phyloP scores from a whole-genome alignment of 495 filamentous ascomycete genomes.

The Tuber melanosporum region DNA sequence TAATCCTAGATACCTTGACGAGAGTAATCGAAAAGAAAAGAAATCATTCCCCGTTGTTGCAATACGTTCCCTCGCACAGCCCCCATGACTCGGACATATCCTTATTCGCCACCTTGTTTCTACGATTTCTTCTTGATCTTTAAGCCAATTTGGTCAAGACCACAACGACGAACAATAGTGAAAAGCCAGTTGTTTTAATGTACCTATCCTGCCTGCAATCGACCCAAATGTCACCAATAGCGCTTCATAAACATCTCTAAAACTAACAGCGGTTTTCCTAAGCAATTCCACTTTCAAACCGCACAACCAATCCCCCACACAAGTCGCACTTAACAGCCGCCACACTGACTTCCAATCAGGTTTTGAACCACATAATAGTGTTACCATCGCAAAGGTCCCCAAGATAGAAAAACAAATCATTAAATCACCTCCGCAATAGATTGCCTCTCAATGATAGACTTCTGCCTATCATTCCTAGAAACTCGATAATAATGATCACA shows the following conservation, averaged over 20 bases:
- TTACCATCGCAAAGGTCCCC: neutral
- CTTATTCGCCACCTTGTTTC: neutral
- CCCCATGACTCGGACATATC: no score
- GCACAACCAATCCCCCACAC: neutral
- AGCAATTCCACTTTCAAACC: neutral
- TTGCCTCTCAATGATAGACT: constrained; percentile 68
- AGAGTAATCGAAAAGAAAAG: no score
- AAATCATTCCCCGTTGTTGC: no score
- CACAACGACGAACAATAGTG: neutral
- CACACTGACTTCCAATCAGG: neutral
- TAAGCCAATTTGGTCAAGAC: neutral
- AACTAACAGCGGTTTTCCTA: neutral
- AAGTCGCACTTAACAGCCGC: neutral
- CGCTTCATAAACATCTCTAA: neutral
- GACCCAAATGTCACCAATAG: neutral
- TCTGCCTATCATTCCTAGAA: constrained; percentile 73
- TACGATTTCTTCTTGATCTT: neutral
- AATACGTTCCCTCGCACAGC: no score
- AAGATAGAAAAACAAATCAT: neutral
- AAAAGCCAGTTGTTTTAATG: neutral
- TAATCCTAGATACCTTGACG: no score
- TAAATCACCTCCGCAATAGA: constrained; percentile 51
- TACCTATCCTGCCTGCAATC: no score
- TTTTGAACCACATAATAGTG: neutral
- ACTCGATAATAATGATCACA: constrained; percentile 87